Conservation (phyloP, 192 early-diverging fungal species). For the Haplosporangium gracile region DNA sequence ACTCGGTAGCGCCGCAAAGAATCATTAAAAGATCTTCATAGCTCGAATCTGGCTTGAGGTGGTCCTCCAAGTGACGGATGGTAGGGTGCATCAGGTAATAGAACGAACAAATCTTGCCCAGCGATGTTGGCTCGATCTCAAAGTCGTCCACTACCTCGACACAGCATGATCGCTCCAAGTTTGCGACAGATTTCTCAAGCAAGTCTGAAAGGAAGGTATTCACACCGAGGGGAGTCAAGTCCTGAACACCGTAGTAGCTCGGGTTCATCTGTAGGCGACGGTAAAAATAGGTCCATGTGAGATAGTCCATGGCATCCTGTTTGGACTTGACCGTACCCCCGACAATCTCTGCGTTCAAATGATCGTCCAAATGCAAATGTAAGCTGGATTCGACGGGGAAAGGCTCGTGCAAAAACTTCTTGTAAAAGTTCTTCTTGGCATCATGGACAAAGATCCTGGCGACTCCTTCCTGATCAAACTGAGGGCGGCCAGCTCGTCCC, state of each 20-base stretch:
- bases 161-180: constrained; percentile 80
- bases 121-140: constrained; percentile 76
- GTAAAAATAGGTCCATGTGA: constrained; percentile 98
- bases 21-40: constrained; percentile 79
- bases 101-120: constrained; percentile 89
- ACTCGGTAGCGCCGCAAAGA: constrained; percentile 88
- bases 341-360: constrained; percentile 96
- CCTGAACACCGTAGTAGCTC: constrained; percentile 93
- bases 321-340: constrained; percentile 87
- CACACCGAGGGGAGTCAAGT: constrained; percentile 74
- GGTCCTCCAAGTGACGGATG: constrained; percentile 74
- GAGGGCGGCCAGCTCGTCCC: constrained; percentile 96
- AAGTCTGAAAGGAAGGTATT: constrained; percentile 85
- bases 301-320: constrained; percentile 95
- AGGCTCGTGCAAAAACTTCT: constrained; percentile 96
- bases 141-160: constrained; percentile 76
- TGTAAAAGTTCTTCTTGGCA: constrained; percentile 98
- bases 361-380: constrained; percentile 83
- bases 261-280: constrained; percentile 94
- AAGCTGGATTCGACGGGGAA: constrained; percentile 92
- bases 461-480: constrained; percentile 95
- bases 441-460: constrained; percentile 96
- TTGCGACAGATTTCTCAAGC: constrained; percentile 77
- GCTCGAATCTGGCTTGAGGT: constrained; percentile 62
- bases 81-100: constrained; percentile 93